Percentiles rank a stretch among this genome's conserved stretches.
phyloP scores from a whole-genome alignment of 1,139 yeast genomes.

The Protomyces arabidopsidicola region DNA sequence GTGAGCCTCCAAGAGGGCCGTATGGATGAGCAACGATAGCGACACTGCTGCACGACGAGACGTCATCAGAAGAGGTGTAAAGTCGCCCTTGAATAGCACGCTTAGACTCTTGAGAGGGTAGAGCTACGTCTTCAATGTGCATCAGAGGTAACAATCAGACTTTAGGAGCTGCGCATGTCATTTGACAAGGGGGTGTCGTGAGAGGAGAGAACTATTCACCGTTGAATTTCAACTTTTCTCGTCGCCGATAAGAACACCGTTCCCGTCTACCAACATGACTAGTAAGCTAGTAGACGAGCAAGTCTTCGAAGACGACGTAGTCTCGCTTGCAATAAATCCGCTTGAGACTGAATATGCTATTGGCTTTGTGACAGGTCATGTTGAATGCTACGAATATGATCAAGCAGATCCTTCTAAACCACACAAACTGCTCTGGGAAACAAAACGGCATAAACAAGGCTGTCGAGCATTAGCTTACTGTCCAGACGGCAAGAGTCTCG shows the following conservation, averaged over 20 bases:
- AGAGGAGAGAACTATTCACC: too few relatives aligned
- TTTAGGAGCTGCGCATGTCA: too few relatives aligned
- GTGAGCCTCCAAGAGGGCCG: slow-evolving; percentile 17
- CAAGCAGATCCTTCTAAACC: neutral
- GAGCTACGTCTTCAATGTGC: too few relatives aligned
- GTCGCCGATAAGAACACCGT: too few relatives aligned
- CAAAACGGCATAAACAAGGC: slow-evolving; percentile 27
- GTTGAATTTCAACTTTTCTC: too few relatives aligned
- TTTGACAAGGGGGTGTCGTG: too few relatives aligned
- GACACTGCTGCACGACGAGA: neutral
- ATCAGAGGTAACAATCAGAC: too few relatives aligned
- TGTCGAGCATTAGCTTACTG: slow-evolving; percentile 24
- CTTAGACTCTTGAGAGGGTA: too few relatives aligned
- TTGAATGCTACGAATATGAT: neutral
- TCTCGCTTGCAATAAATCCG: slow-evolving; percentile 15
- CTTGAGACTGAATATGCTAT: slow-evolving; percentile 4
- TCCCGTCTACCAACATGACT: neutral
- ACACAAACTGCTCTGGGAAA: slow-evolving; percentile 19
- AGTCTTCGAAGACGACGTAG: slow-evolving; percentile 10
- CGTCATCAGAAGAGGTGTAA: too few relatives aligned
- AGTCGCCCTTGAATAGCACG: too few relatives aligned
- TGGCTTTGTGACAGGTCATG: slow-evolving; percentile 18
- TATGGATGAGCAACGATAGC: slow-evolving; percentile 20
- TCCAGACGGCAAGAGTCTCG: slow-evolving; percentile 14
- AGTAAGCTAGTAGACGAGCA: neutral